Evolutionary conservation across 352 stramenopile genomes (phyloP).

Genomic region (Globisporangium recalcitrans): DNA sequence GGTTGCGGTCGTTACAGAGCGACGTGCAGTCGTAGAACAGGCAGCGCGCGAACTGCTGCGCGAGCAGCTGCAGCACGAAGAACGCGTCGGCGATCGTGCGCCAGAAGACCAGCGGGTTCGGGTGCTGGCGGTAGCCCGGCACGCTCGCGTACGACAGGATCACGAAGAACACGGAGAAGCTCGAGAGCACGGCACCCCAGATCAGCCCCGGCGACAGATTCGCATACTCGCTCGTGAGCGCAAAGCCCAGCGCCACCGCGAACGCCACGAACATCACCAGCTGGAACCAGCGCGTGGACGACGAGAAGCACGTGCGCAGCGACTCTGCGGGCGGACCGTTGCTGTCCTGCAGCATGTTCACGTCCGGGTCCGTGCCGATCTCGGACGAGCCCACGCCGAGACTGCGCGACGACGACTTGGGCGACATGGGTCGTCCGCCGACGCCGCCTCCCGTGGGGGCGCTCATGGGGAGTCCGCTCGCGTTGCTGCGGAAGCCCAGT

Average conservation of each 20-base stretch:
- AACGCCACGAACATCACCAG: conserved; percentile 82
- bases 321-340: conserved; percentile 15
- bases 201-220: conserved; percentile 80
- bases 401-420: conserved; percentile 37
- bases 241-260: conserved; percentile 49
- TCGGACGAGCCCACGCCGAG: conserved; percentile 28
- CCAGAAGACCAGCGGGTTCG: conserved; percentile 88
- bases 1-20: conserved; percentile 61
- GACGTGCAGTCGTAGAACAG: conserved; percentile 78
- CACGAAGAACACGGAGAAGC: conserved; percentile 86
- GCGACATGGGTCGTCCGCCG: conserved; percentile 11
- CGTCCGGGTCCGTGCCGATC: conserved; percentile 37
- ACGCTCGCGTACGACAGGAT: conserved; percentile 82
- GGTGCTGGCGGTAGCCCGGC: conserved; percentile 74
- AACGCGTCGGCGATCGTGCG: conserved; percentile 80
- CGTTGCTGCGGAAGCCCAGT: conserved; percentile 14
- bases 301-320: conserved; percentile 62
- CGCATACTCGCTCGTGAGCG: conserved; percentile 57
- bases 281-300: conserved; percentile 80
- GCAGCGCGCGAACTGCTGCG: conserved; percentile 77
- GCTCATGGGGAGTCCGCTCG: neutral
- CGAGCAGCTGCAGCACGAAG: conserved; percentile 77
- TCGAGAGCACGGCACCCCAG: conserved; percentile 75
- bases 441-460: neutral
- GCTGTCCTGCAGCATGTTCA: conserved; percentile 37